phyloP scores from a whole-genome alignment of 116 monocot genomes.

The Thalassia testudinum region DNA sequence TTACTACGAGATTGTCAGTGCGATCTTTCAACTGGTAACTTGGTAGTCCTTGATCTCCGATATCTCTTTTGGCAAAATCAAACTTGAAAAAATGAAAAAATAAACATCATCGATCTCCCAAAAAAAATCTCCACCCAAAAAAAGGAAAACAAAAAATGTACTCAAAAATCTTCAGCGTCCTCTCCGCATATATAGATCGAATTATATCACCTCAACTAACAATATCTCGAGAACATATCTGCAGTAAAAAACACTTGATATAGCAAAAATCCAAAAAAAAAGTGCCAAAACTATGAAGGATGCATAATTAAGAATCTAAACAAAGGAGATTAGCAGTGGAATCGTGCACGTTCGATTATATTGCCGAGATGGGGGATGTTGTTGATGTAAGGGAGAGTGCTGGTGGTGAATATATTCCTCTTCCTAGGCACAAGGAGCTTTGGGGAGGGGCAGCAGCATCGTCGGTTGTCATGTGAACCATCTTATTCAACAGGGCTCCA shows the following conservation, averaged over 20 bases:
- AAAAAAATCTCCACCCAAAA: too few species aligned
- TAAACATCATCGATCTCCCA: too few species aligned
- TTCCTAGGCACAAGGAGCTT: constrained; percentile 69
- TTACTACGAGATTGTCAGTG: too few species aligned
- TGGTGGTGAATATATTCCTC: constrained; percentile 89
- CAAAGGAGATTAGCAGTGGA: too few species aligned
- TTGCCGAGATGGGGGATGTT: constrained; percentile 98
- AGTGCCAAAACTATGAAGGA: background rate
- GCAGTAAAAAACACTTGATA: constrained; percentile 80
- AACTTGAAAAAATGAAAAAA: too few species aligned
- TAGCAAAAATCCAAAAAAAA: background rate
- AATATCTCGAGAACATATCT: constrained; percentile 88
- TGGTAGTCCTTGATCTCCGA: too few species aligned
- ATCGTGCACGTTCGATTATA: constrained; percentile 85
- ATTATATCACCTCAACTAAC: constrained; percentile 72
- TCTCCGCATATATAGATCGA: constrained; percentile 81
- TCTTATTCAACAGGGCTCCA: background rate
- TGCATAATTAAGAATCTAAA: background rate
- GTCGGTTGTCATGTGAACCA: background rate
- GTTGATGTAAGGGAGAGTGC: constrained; percentile 97
- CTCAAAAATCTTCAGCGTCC: too few species aligned
- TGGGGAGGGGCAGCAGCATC: constrained; percentile 1
- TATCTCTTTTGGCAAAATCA: too few species aligned
- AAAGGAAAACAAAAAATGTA: too few species aligned
- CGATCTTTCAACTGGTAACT: too few species aligned